Evolutionary conservation across 1,139 yeast genomes (phyloP).

Genomic region (Arxiozyma slooffiae): DNA sequence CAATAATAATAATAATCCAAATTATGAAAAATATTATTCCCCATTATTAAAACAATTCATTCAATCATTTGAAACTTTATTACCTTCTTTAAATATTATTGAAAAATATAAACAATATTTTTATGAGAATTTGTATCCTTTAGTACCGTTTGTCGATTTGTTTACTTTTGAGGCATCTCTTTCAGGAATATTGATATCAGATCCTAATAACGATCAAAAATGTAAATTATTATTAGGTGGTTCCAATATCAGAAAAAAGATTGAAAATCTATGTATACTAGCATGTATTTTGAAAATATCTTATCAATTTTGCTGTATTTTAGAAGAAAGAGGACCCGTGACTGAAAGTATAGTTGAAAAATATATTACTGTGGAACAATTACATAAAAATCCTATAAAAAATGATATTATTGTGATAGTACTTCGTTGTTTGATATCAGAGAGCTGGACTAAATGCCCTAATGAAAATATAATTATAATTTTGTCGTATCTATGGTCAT

Average conservation of each 20-base stretch:
- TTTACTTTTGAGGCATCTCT: constrained; percentile 22
- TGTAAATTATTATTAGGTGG: constrained; percentile 20
- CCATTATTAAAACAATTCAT: constrained; percentile 17
- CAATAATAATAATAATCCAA: background rate
- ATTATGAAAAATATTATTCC: constrained; percentile 18
- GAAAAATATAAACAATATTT: constrained; percentile 21
- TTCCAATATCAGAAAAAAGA: constrained; percentile 22
- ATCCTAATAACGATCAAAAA: constrained; percentile 14
- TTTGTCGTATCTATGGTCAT: constrained; percentile 27
- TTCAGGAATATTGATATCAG: constrained; percentile 13
- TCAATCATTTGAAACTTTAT: constrained; percentile 12
- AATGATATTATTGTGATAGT: constrained; percentile 19
- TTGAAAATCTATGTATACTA: constrained; percentile 24
- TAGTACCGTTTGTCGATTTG: constrained; percentile 23
- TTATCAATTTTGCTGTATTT: constrained; percentile 14
- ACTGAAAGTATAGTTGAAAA: too few relatives aligned
- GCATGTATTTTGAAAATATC: constrained; percentile 24
- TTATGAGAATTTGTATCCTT: constrained; percentile 21
- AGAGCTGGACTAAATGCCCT: constrained; percentile 25
- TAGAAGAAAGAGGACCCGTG: constrained; percentile 1
- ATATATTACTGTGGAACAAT: constrained; percentile 8
- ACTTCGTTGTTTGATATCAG: constrained; percentile 20
- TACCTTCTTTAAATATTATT: constrained; percentile 22
- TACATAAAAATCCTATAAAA: constrained; percentile 21
- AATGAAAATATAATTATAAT: constrained; percentile 26